Evolutionary conservation across 352 stramenopile genomes (phyloP).

Genomic region (Pilasporangium apinafurcum): DNA sequence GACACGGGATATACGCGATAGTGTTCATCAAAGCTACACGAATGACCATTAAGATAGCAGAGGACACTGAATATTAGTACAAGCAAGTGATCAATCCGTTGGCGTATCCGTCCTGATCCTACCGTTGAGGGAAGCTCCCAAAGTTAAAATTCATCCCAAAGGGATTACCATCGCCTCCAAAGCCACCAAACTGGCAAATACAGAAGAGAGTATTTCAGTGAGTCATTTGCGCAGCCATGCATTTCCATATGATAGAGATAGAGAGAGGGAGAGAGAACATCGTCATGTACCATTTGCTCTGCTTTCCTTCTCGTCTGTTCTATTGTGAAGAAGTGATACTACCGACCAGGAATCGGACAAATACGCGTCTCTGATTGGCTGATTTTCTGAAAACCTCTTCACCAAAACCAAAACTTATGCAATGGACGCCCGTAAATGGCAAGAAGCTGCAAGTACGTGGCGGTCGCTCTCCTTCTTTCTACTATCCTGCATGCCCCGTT

Average conservation of each 20-base stretch:
- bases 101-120: neutral
- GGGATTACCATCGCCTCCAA: constrained; percentile 67
- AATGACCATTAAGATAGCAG: neutral
- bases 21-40: constrained; percentile 74
- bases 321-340: too few relatives aligned
- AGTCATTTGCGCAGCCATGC: too few relatives aligned
- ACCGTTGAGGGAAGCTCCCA: constrained; percentile 69
- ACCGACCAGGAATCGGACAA: too few relatives aligned
- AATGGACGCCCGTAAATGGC: constrained; percentile 9
- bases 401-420: neutral
- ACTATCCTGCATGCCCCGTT: neutral
- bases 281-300: constrained; percentile 7
- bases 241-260: neutral
- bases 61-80: neutral
- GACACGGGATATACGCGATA: constrained; percentile 85
- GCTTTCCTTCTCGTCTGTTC: constrained; percentile 4
- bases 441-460: constrained; percentile 23
- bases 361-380: neutral
- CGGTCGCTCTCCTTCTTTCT: neutral
- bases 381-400: neutral
- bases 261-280: constrained; percentile 4
- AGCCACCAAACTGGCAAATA: constrained; percentile 51
- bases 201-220: too few relatives aligned
- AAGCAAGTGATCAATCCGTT: neutral
- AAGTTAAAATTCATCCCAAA: constrained; percentile 82